These are phyloP conservation scores for Corniculantispora saksenae DNA, from an alignment of 2,329 filamentous ascomycete genomes.

Conservation along the genomic window DNA sequence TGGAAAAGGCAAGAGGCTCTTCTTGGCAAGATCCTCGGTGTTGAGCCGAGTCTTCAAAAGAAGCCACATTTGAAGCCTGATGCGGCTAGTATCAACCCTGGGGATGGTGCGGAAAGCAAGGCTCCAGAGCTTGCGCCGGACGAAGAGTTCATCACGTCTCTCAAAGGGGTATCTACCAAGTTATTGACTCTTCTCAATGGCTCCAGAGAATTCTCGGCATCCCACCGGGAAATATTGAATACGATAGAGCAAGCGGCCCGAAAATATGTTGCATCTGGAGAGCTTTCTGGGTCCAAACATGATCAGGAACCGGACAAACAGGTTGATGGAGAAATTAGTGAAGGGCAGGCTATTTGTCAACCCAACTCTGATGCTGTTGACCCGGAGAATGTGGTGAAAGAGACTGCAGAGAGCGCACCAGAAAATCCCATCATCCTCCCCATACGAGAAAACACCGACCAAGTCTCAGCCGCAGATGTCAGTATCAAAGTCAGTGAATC, in stretches of 20 bases:
- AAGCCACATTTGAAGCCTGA: constrained; percentile 31
- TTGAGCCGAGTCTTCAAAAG: constrained; percentile 45
- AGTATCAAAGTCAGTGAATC: background rate
- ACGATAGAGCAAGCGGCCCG: constrained; percentile 52
- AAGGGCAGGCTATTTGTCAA: background rate
- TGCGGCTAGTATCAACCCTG: constrained; percentile 19
- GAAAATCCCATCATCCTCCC: background rate
- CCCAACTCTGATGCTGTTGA: background rate
- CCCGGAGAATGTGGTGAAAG: background rate
- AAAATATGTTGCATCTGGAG: constrained; percentile 48
- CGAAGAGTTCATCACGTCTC: constrained; percentile 32
- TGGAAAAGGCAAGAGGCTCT: constrained; percentile 56
- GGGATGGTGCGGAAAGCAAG: constrained; percentile 18
- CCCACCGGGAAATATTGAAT: constrained; percentile 50
- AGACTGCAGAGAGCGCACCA: too few relatives aligned
- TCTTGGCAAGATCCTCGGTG: constrained; percentile 53
- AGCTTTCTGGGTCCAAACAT: constrained; percentile 20
- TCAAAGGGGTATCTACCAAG: constrained; percentile 44
- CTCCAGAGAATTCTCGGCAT: constrained; percentile 32
- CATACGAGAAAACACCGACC: background rate
- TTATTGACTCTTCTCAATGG: constrained; percentile 45
- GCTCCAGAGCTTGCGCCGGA: constrained; percentile 27
- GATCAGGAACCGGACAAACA: constrained; percentile 16
- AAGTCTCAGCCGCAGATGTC: background rate
- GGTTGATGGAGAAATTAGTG: background rate